These are phyloP conservation scores for Brettanomyces custersianus DNA, from an alignment of 805 yeast genomes.

Conservation along the genomic window DNA sequence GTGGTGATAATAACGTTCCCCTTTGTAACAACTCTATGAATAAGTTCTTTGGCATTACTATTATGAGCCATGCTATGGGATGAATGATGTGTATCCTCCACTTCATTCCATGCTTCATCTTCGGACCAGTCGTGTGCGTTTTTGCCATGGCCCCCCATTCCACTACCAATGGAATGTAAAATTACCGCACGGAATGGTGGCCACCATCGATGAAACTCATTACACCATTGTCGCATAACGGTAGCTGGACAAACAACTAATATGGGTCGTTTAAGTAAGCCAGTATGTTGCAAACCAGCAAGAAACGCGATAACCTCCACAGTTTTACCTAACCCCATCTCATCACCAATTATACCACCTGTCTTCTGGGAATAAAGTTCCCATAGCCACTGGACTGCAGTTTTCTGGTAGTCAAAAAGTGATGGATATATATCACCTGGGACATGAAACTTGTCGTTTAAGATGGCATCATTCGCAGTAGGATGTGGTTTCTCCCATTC, in stretches of 20 bases:
- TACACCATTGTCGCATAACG: conserved; percentile 94
- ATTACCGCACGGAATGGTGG: conserved; percentile 84
- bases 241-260: conserved; percentile 94
- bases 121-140: conserved; percentile 25
- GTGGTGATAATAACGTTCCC: conserved; percentile 91
- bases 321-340: conserved; percentile 97
- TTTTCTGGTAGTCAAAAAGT: conserved; percentile 86
- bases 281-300: conserved; percentile 84
- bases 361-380: conserved; percentile 82
- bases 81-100: conserved; percentile 31
- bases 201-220: conserved; percentile 97
- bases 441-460: conserved; percentile 59
- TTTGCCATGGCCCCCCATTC: conserved; percentile 39
- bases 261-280: conserved; percentile 65
- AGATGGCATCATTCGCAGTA: conserved; percentile 57
- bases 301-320: conserved; percentile 85
- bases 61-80: conserved; percentile 20
- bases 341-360: conserved; percentile 96
- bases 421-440: conserved; percentile 90
- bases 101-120: conserved; percentile 37
- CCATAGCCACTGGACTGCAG: conserved; percentile 97
- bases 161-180: conserved; percentile 86
- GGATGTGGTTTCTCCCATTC: conserved; percentile 83
- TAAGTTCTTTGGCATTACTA: conserved; percentile 29
- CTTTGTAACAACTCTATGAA: conserved; percentile 47